Percentiles rank a stretch among this genome's conserved stretches.
Evolutionary conservation across 257 asterid genomes (phyloP).

Genomic region (Solanum ahanhuiri): DNA sequence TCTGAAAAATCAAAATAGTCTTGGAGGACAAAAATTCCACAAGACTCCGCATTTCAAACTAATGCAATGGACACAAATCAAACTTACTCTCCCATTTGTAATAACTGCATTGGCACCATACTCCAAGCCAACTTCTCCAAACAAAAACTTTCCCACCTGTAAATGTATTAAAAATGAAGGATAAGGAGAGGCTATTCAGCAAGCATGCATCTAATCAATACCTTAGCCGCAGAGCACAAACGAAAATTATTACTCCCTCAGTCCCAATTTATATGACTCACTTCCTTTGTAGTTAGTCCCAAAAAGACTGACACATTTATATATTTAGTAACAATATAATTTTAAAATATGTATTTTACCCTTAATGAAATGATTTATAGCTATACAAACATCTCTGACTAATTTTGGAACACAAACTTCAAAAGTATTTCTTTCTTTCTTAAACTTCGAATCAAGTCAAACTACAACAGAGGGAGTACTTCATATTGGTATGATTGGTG

Average conservation of each 20-base stretch:
- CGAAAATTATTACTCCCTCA: not conserved
- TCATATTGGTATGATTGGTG: not conserved
- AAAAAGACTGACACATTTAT: not conserved
- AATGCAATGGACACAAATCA: conserved; percentile 3
- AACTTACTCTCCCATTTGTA: conserved; percentile 97
- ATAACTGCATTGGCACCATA: conserved; percentile 68
- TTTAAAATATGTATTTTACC: not conserved
- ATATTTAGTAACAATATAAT: not conserved
- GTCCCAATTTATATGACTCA: not conserved
- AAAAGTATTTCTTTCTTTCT: not conserved
- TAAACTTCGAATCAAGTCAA: not conserved
- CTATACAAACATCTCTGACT: not conserved
- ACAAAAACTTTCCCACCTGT: conserved; percentile 79
- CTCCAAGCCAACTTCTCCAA: conserved; percentile 60
- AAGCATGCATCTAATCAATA: not conserved
- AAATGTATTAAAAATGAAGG: conserved; percentile 14
- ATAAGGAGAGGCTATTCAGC: not conserved
- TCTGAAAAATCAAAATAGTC: not conserved
- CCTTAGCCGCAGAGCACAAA: not conserved
- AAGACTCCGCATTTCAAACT: not conserved
- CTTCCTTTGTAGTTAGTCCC: not conserved
- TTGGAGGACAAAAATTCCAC: not conserved
- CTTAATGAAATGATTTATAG: not conserved
- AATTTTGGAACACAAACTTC: not conserved
- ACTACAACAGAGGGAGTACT: not conserved